phyloP scores from a whole-genome alignment of 2,329 filamentous ascomycete genomes.

The Colletotrichum liriopes region DNA sequence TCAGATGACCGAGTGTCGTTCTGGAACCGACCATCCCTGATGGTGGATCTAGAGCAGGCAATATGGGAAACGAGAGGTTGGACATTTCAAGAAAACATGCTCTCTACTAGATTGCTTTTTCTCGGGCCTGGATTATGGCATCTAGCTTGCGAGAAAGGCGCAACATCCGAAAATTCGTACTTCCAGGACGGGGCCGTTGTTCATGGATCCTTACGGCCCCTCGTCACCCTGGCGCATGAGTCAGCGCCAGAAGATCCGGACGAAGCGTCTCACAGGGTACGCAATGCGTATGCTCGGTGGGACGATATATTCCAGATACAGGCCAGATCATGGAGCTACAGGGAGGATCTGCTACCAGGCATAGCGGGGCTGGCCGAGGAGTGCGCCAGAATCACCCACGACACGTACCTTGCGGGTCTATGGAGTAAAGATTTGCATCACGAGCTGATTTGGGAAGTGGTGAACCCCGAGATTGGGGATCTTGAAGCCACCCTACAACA shows the following conservation, averaged over 20 bases:
- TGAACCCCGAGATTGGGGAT: neutral
- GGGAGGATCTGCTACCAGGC: neutral
- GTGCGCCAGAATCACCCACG: conserved; percentile 1
- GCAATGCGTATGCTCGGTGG: conserved; percentile 11
- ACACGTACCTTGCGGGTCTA: conserved; percentile 9
- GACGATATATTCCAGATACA: neutral
- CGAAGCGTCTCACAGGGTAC: neutral
- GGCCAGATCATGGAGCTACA: neutral
- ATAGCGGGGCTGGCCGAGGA: conserved; percentile 11
- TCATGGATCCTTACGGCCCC: conserved; percentile 1
- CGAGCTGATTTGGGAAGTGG: conserved; percentile 2
- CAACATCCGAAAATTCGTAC: conserved; percentile 11
- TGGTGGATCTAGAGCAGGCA: neutral
- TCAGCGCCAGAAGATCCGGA: neutral
- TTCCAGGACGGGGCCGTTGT: neutral
- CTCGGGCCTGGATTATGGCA: conserved; percentile 3
- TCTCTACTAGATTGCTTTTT: neutral
- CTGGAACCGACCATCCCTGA: neutral
- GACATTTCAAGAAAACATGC: conserved; percentile 18
- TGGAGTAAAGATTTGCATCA: conserved; percentile 1
- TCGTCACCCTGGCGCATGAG: neutral
- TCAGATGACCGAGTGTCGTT: neutral
- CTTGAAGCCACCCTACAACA: neutral
- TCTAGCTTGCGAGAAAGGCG: conserved; percentile 3
- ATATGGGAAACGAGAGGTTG: conserved; percentile 14